phyloP scores from a whole-genome alignment of 495 filamentous ascomycete species.

The Xylaria scruposa region DNA sequence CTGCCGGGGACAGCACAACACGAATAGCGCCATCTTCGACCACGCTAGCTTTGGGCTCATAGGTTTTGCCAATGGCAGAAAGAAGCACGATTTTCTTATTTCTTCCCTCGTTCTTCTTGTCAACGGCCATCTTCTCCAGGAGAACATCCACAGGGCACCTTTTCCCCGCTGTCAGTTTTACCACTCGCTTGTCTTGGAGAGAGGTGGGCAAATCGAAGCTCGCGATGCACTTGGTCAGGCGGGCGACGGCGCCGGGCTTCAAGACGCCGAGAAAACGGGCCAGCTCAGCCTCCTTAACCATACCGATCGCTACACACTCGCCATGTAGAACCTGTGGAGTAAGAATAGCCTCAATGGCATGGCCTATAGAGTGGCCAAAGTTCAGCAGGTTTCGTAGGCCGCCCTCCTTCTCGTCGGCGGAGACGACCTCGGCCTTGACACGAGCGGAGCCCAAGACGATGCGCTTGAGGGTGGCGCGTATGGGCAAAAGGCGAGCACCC shows the following conservation, averaged over 20 bases:
- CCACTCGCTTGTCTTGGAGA: slow-evolving; percentile 81
- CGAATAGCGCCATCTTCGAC: slow-evolving; percentile 87
- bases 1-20: slow-evolving; percentile 80
- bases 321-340: slow-evolving; percentile 96
- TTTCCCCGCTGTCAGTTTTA: slow-evolving; percentile 84
- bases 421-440: slow-evolving; percentile 93
- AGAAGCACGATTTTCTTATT: slow-evolving; percentile 98
- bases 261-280: slow-evolving; percentile 90
- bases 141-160: slow-evolving; percentile 89
- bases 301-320: slow-evolving; percentile 94
- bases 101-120: slow-evolving; percentile 97
- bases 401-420: slow-evolving; percentile 91
- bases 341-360: slow-evolving; percentile 93
- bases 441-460: slow-evolving; percentile 87
- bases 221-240: slow-evolving; percentile 89
- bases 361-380: slow-evolving; percentile 97
- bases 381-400: slow-evolving; percentile 94
- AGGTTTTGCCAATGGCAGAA: slow-evolving; percentile 84
- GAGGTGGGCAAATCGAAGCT: slow-evolving; percentile 91
- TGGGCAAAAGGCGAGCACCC: slow-evolving; percentile 65
- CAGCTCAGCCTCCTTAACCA: slow-evolving; percentile 97
- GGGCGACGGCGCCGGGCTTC: slow-evolving; percentile 83
- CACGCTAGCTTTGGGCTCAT: slow-evolving; percentile 85
- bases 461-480: slow-evolving; percentile 80
- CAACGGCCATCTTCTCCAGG: slow-evolving; percentile 90